Evolutionary conservation across 2,329 filamentous ascomycete species (phyloP), one percentile per base, ranked within the genome.

Genomic region (Apiospora kogelbergensis): DNA sequence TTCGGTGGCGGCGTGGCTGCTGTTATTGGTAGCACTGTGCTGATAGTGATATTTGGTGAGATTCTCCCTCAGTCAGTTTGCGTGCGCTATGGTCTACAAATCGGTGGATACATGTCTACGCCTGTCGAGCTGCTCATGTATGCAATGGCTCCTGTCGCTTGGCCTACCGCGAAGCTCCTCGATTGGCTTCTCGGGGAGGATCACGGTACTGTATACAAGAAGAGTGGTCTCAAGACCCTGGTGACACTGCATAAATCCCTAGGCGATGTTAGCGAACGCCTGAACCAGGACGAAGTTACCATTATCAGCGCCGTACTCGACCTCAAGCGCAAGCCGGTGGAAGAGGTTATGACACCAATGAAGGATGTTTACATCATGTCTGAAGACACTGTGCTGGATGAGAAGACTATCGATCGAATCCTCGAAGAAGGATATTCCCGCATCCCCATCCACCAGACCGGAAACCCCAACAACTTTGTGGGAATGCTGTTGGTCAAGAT

Each of bases 401-500:
- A 98, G 80, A 86, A 90, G 76, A 98, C 94, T 74, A 98, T 98
- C 91, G 94, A 98, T 80, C 89, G 89, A 70, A 98, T 99, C 68
- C 86, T 98, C 9, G 94, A 93, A 0, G 94, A 95, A 64, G 96
- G 96, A 63, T 99, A 98, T 80, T 98, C 96, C 15, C 88, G 96
- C 70, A 98, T 99, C 73, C 96, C 96, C 2, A 97, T 99, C 70
- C 93, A 98, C 77, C 91, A 94, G 46, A 90, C 94, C 0, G 92
- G 94, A 69, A 97, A 95, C 76, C 85, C 88, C 0, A 88, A 89
- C 68, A 95, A 99, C 79, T 99, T 98, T 80, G 91, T 98, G 40
- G 96, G 96, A 72, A 99, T 99, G 95, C 88, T 99, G 7, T 84
- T 99, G 11, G 96, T 99, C 79, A 99, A 99, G 84, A 98, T 98